Evolutionary conservation across 495 filamentous ascomycete genomes (phyloP).

Genomic region (Penicillium crystallinum): DNA sequence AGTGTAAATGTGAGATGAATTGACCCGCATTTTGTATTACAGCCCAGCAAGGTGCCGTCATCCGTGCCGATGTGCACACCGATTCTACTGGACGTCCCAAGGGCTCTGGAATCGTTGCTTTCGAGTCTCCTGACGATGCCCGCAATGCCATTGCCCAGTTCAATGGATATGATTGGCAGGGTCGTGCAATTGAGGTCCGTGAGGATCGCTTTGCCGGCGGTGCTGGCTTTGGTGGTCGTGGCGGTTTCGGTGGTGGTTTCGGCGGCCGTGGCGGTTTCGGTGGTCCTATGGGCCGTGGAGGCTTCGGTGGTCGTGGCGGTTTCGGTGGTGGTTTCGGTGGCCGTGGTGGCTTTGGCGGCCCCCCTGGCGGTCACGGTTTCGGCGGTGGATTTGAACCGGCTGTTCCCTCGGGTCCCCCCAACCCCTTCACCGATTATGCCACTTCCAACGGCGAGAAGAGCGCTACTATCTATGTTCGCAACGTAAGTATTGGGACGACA

Average conservation of each 20-base stretch:
- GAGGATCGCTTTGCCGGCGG: conserved; percentile 87
- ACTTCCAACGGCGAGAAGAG: conserved; percentile 81
- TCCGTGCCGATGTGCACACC: conserved; percentile 92
- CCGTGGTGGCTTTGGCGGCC: conserved; percentile 32
- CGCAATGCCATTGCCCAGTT: conserved; percentile 94
- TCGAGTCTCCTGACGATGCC: conserved; percentile 89
- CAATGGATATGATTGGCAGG: conserved; percentile 99
- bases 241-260: conserved; percentile 43
- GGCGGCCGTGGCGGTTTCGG: conserved; percentile 44
- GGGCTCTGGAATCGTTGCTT: conserved; percentile 94
- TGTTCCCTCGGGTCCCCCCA: conserved; percentile 55
- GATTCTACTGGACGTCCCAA: conserved; percentile 89
- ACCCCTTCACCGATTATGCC: conserved; percentile 92
- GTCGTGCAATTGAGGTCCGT: conserved; percentile 85
- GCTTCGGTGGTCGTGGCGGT: conserved; percentile 32
- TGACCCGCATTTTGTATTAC: conserved; percentile 36
- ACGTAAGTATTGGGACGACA: conserved; percentile 58
- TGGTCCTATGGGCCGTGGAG: conserved; percentile 14
- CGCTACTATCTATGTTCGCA: conserved; percentile 88
- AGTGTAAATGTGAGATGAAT: conserved; percentile 20
- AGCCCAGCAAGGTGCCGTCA: conserved; percentile 73
- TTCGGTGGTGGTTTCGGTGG: conserved; percentile 32
- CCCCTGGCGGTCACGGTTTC: conserved; percentile 15
- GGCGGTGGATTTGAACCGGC: conserved; percentile 35
- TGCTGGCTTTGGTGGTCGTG: conserved; percentile 44